Conservation (phyloP, 768 basidiomycete genomes). For the Multifurca ochricompacta region DNA sequence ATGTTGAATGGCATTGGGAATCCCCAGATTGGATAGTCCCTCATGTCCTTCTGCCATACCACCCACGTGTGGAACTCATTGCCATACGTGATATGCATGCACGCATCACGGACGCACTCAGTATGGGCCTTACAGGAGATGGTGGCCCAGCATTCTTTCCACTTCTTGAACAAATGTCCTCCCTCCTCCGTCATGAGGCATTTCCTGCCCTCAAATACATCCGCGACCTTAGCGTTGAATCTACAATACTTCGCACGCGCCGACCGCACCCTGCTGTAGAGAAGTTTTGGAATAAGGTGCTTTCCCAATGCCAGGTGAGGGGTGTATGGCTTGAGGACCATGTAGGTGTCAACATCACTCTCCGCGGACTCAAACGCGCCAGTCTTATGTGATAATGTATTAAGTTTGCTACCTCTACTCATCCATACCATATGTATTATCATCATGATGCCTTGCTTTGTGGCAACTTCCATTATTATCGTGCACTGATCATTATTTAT, state of each 20-base stretch:
- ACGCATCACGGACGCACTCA: constrained; percentile 40
- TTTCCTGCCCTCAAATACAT: constrained; percentile 57
- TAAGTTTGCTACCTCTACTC: neutral
- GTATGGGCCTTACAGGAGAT: constrained; percentile 22
- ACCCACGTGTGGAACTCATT: constrained; percentile 54
- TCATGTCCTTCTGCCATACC: constrained; percentile 59
- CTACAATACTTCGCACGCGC: constrained; percentile 44
- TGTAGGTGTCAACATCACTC: constrained; percentile 49
- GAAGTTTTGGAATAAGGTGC: constrained; percentile 34
- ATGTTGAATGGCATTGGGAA: constrained; percentile 78
- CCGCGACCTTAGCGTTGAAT: constrained; percentile 56
- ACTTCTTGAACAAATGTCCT: constrained; percentile 56
- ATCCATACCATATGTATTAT: neutral
- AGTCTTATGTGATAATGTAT: constrained; percentile 1
- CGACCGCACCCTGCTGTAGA: constrained; percentile 31
- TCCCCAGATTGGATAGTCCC: constrained; percentile 76
- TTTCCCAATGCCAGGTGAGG: constrained; percentile 42
- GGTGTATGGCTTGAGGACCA: constrained; percentile 63
- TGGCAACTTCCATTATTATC: neutral
- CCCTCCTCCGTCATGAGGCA: constrained; percentile 46
- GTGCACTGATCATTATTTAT: neutral
- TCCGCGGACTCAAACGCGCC: constrained; percentile 35
- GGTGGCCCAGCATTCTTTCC: constrained; percentile 51
- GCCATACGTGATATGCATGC: constrained; percentile 67
- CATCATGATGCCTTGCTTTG: neutral